Percentiles rank a stretch among this genome's conserved stretches.
Evolutionary conservation across 371 early-diverging fungal species (phyloP).

Genomic region (Syncephalastrum sp.): DNA sequence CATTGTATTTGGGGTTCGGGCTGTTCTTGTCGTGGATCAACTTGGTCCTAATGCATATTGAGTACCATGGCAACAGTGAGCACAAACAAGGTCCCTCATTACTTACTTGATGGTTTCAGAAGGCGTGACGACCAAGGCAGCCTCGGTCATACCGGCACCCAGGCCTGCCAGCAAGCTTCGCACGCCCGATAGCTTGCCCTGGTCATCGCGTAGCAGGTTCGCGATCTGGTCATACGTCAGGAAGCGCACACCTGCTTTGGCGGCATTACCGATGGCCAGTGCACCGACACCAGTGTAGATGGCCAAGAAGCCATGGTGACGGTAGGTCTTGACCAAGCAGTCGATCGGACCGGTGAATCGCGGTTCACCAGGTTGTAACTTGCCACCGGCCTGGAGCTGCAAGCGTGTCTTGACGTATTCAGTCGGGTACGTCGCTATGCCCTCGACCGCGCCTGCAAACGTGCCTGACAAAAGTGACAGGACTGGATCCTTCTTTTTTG

Average conservation of each 20-base stretch:
- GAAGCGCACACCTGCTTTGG: constrained; percentile 91
- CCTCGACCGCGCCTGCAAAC: constrained; percentile 88
- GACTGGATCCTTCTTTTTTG: constrained; percentile 38
- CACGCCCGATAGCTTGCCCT: constrained; percentile 67
- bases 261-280: constrained; percentile 83
- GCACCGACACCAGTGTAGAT: constrained; percentile 45
- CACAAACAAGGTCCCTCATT: background rate
- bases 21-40: constrained; percentile 78
- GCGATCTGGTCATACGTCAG: constrained; percentile 86
- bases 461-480: constrained; percentile 77
- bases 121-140: constrained; percentile 84
- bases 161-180: constrained; percentile 81
- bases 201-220: constrained; percentile 62
- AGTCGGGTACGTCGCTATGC: constrained; percentile 86
- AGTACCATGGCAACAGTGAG: background rate
- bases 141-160: constrained; percentile 89
- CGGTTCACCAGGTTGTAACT: constrained; percentile 43
- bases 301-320: constrained; percentile 23
- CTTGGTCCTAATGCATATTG: constrained; percentile 62
- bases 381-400: constrained; percentile 75
- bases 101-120: constrained; percentile 87
- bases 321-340: constrained; percentile 64
- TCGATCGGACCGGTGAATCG: constrained; percentile 81
- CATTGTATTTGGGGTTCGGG: constrained; percentile 69
- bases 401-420: constrained; percentile 94